Evolutionary conservation across 2,329 filamentous ascomycete species (phyloP).

Genomic region (Claviceps monticola): DNA sequence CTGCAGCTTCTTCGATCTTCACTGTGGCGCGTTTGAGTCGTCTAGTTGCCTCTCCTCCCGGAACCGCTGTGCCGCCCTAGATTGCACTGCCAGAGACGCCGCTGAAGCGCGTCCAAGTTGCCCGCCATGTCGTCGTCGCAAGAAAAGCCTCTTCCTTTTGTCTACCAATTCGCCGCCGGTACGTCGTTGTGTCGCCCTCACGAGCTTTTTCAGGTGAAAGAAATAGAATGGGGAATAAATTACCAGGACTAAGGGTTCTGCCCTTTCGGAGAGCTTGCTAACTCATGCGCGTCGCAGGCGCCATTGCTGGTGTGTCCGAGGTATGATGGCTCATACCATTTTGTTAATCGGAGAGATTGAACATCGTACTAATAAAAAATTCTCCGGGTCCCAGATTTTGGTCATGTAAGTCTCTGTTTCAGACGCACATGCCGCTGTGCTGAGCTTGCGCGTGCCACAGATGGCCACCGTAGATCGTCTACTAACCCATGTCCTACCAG

Average conservation of each 20-base stretch:
- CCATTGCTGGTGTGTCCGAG: constrained; percentile 95
- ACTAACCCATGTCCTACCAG: constrained; percentile 29
- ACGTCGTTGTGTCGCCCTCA: constrained; percentile 21
- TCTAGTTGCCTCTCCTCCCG: not conserved
- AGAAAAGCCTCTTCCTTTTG: constrained; percentile 71
- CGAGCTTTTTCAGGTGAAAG: not conserved
- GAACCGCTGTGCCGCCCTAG: constrained; percentile 8
- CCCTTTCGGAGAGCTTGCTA: constrained; percentile 3
- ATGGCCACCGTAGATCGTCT: not conserved
- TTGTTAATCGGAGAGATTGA: not conserved
- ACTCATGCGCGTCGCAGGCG: constrained; percentile 37
- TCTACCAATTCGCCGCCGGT: constrained; percentile 93
- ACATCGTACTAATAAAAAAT: not conserved
- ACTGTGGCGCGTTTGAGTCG: not conserved
- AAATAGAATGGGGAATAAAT: not conserved
- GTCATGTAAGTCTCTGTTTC: constrained; percentile 50
- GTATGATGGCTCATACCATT: constrained; percentile 29
- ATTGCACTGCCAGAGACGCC: constrained; percentile 5
- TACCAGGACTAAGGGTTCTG: not conserved
- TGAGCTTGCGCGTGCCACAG: not conserved
- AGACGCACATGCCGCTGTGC: not conserved
- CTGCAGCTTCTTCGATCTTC: not conserved
- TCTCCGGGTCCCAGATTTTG: constrained; percentile 48
- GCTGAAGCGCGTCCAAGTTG: constrained; percentile 5
- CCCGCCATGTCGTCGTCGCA: constrained; percentile 54